These are phyloP conservation scores for Neopestalotiopsis rosae DNA, from an alignment of 2,329 filamentous ascomycete genomes.

Conservation along the genomic window DNA sequence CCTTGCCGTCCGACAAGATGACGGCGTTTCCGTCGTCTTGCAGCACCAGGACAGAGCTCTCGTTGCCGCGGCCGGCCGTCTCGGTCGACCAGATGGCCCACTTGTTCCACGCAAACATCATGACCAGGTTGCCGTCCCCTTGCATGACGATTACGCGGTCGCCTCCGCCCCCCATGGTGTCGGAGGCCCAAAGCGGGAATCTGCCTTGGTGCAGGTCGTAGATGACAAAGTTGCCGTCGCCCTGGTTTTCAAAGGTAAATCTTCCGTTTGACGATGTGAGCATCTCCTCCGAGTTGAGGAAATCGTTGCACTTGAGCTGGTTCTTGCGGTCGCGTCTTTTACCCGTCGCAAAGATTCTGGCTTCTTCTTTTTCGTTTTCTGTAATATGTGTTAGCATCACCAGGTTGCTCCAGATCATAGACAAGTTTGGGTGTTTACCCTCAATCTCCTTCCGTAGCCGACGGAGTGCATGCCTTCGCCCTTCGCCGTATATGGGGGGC, in stretches of 20 bases:
- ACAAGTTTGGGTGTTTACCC: no score
- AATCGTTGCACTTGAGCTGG: not conserved
- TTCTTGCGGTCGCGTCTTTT: not conserved
- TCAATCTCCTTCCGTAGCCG: not conserved
- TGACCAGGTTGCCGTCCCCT: not conserved
- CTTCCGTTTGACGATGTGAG: not conserved
- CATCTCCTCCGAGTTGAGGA: not conserved
- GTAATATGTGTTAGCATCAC: not conserved
- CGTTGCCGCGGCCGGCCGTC: constrained; percentile 2
- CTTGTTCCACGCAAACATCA: not conserved
- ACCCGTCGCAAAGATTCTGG: not conserved
- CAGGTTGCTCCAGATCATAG: no score
- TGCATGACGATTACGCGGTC: not conserved
- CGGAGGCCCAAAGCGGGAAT: not conserved
- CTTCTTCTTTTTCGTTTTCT: not conserved
- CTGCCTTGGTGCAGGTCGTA: not conserved
- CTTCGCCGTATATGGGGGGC: not conserved
- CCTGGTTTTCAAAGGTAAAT: not conserved
- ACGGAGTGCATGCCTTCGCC: not conserved
- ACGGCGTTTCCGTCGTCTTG: not conserved
- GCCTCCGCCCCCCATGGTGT: not conserved
- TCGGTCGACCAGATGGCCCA: not conserved
- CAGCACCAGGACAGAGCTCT: not conserved
- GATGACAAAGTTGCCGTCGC: not conserved
- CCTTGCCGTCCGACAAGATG: not conserved